A percentile compares a stretch with the other conserved stretches of the same genome.
Evolutionary conservation across 164 flowering plant species (phyloP).

Genomic region (Magnolia changhungtana): DNA sequence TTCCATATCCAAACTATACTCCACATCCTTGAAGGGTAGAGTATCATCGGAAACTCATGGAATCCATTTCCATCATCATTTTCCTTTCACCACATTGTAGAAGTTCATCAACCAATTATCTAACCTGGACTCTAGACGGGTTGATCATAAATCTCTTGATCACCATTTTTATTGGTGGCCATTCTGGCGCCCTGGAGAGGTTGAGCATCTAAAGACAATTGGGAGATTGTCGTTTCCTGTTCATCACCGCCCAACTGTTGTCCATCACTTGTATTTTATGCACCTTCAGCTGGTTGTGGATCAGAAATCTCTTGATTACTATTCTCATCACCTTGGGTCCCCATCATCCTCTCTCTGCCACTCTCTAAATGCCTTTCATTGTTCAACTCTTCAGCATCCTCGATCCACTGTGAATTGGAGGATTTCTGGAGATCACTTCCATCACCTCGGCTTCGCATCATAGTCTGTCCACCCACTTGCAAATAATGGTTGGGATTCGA

Average conservation of each 20-base stretch:
- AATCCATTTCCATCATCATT: background rate
- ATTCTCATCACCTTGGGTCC: background rate
- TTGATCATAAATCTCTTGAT: background rate
- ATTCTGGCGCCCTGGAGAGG: background rate
- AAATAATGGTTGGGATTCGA: background rate
- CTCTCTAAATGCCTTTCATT: background rate
- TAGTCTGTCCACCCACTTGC: constrained; percentile 6
- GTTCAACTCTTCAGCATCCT: constrained; percentile 1
- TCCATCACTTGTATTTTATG: background rate
- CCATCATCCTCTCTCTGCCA: background rate
- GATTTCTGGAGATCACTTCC: background rate
- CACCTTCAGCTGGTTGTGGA: background rate
- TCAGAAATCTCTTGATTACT: background rate
- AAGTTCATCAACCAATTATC: background rate
- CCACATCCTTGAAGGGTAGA: too few relatives aligned
- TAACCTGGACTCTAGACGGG: background rate
- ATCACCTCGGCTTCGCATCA: background rate
- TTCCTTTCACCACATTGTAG: background rate
- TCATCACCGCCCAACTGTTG: background rate
- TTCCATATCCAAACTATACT: too few relatives aligned
- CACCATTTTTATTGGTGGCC: too few relatives aligned
- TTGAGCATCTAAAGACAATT: background rate
- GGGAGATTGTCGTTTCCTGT: background rate
- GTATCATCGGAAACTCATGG: background rate
- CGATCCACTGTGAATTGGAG: constrained; percentile 4